These are phyloP conservation scores for Globisporangium rhizosaccharum DNA, from an alignment of 352 stramenopile genomes.

Conservation along the genomic window DNA sequence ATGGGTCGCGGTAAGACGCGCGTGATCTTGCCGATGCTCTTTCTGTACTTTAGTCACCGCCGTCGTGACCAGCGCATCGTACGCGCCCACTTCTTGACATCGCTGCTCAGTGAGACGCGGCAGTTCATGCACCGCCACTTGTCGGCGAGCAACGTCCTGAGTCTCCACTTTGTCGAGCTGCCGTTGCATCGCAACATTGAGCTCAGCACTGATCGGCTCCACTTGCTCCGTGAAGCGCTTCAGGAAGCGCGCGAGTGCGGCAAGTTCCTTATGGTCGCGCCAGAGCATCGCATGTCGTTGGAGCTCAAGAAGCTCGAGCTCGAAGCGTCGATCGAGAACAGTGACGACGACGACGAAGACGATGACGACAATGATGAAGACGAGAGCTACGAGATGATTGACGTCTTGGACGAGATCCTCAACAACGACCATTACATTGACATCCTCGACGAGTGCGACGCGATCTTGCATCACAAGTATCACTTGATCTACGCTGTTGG, in stretches of 20 bases:
- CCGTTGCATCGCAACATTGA: conserved; percentile 66
- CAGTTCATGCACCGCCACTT: conserved; percentile 63
- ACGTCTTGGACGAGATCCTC: conserved; percentile 37
- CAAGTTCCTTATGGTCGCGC: conserved; percentile 67
- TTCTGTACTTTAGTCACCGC: conserved; percentile 52
- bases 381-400: conserved; percentile 8
- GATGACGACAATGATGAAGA: too few relatives aligned
- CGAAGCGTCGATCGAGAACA: neutral
- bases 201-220: conserved; percentile 20
- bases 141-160: conserved; percentile 29
- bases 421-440: conserved; percentile 53
- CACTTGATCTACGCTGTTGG: conserved; percentile 88
- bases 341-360: conserved; percentile 2
- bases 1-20: conserved; percentile 88
- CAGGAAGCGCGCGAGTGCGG: conserved; percentile 30
- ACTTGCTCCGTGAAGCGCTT: conserved; percentile 29
- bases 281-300: conserved; percentile 85
- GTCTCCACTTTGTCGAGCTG: conserved; percentile 44
- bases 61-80: conserved; percentile 19
- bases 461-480: conserved; percentile 82
- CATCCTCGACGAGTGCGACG: conserved; percentile 87
- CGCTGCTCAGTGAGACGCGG: conserved; percentile 55
- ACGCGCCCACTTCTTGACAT: conserved; percentile 54
- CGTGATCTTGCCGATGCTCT: conserved; percentile 87
- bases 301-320: conserved; percentile 77